phyloP scores from a whole-genome alignment of 345 rosid genomes.

The Sonneratia caseolaris region DNA sequence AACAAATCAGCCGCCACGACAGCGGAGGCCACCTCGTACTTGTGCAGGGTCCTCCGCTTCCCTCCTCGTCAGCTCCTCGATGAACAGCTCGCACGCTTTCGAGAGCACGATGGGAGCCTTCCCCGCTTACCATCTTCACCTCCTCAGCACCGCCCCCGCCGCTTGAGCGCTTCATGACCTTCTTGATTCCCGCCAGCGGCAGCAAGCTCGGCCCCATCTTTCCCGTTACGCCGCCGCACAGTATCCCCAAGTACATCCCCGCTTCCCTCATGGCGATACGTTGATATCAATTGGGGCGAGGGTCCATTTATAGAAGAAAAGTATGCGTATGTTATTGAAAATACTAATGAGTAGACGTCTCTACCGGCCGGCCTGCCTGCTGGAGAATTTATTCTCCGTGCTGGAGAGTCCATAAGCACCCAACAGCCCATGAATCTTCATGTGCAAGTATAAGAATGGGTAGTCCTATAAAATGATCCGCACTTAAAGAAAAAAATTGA shows the following conservation, averaged over 20 bases:
- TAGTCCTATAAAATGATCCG: no score
- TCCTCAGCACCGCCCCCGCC: constrained; percentile 16
- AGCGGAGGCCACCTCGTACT: constrained; percentile 54
- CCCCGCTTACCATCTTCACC: constrained; percentile 60
- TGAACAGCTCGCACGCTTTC: constrained; percentile 57
- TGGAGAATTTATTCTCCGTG: no score
- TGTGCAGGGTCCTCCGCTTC: constrained; percentile 51
- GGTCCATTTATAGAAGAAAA: neutral
- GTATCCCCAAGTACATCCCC: constrained; percentile 38
- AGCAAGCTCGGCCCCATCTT: constrained; percentile 35
- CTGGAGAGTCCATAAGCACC: no score
- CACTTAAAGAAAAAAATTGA: no score
- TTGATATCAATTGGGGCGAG: neutral
- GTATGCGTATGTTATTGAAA: neutral
- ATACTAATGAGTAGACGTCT: neutral
- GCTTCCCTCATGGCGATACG: constrained; percentile 43
- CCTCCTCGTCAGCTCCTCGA: constrained; percentile 45
- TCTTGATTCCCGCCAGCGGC: constrained; percentile 67
- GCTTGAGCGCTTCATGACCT: constrained; percentile 62
- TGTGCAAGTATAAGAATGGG: no score
- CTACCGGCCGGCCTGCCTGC: no score
- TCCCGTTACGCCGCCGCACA: constrained; percentile 19
- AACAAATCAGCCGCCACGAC: constrained; percentile 42
- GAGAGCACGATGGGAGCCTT: constrained; percentile 57
- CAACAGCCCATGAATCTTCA: no score